Evolutionary conservation across 257 asterid genomes (phyloP).

Genomic region (Solanum pimpinellifolium): DNA sequence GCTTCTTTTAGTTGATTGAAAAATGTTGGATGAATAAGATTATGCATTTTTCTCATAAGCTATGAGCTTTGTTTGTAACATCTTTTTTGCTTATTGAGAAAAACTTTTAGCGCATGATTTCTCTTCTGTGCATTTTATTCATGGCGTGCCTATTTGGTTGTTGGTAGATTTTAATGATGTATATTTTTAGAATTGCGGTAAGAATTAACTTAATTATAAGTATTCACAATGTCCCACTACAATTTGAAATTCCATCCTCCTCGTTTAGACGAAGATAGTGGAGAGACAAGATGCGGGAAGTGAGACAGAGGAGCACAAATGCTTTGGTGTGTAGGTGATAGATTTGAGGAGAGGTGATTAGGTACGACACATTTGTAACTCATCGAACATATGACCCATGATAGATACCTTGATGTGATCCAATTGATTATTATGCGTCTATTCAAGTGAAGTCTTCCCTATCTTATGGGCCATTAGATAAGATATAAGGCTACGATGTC

Average conservation of each 20-base stretch:
- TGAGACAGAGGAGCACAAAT: neutral
- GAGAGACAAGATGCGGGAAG: neutral
- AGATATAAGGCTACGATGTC: neutral
- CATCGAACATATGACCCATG: neutral
- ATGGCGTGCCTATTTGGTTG: neutral
- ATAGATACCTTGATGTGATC: neutral
- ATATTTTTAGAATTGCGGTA: neutral
- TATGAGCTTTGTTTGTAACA: neutral
- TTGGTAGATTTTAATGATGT: neutral
- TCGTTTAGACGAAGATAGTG: too few relatives aligned
- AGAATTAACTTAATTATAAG: neutral
- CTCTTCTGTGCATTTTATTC: neutral
- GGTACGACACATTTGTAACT: neutral
- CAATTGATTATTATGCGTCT: neutral
- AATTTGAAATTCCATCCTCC: neutral
- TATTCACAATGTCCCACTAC: neutral
- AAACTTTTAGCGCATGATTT: neutral
- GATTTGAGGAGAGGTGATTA: neutral
- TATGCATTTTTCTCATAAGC: neutral
- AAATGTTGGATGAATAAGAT: neutral
- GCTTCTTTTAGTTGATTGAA: neutral
- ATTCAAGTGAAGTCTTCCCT: neutral
- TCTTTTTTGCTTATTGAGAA: neutral
- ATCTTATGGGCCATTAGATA: neutral
- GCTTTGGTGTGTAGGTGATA: neutral